Percentiles rank a stretch among this genome's conserved stretches.
These are phyloP conservation scores for Sequoiadendron giganteum DNA, from an alignment of 75 land plant genomes.

Conservation along the genomic window DNA sequence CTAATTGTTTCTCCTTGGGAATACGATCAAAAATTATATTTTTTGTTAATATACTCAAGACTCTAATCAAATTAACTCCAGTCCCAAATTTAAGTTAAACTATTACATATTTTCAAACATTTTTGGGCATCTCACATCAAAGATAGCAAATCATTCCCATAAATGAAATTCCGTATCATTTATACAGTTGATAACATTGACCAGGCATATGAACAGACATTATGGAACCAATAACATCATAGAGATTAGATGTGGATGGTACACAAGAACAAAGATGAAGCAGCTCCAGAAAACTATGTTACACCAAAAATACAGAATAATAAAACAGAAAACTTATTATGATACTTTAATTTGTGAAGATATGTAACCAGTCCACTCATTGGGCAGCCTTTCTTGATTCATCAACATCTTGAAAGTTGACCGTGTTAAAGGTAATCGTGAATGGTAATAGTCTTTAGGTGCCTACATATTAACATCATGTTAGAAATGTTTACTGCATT, in stretches of 20 bases:
- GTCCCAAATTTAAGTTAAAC: neutral
- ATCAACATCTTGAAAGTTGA: constrained; percentile 51
- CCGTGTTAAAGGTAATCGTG: constrained; percentile 54
- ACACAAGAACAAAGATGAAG: neutral
- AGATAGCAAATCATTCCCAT: neutral
- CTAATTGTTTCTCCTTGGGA: neutral
- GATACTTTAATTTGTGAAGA: neutral
- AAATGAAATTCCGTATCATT: neutral
- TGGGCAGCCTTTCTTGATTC: constrained; percentile 45
- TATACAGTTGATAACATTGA: neutral
- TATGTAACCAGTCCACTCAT: constrained; percentile 67
- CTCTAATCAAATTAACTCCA: neutral
- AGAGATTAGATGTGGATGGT: neutral
- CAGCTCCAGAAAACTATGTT: neutral
- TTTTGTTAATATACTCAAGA: neutral
- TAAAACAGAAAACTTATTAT: neutral
- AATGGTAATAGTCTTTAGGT: constrained; percentile 60
- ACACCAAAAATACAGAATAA: neutral
- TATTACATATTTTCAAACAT: neutral
- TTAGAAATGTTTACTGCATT: neutral
- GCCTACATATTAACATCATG: constrained; percentile 36
- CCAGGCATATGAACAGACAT: neutral
- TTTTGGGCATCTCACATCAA: neutral
- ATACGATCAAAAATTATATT: neutral
- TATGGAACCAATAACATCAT: neutral